Base-by-base conservation (phyloP, 176 grass and related monocot species). In the Carex scoparia region DNA sequence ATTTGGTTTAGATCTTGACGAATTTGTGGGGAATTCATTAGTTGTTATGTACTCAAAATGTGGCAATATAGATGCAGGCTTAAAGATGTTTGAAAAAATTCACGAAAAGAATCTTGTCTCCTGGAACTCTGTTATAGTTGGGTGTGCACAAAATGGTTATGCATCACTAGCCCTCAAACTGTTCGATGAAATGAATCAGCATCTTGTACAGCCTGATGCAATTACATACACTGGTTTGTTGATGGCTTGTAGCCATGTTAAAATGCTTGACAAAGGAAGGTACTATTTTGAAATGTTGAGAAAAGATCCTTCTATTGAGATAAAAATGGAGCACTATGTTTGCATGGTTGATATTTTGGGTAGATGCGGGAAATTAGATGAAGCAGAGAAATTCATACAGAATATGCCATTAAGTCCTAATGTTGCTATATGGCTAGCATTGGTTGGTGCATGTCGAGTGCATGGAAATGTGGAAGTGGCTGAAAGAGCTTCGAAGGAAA, bases 41-140 rank as follows among this genome's bases (percentile, higher is more conserved):
- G 55, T 97, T 65, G 82, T 80, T 35, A 84, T 90, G 91, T 94
- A 97, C 64, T 94, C 95, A 0, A 94, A 87, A 88, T 91, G 92
- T 58, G 91, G 92, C 33, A 85, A 90, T 63, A 84, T 93, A 82
- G 44, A 79, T 32, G 88, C 84, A 73, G 65, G 86, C 66, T 77
- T 90, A 46, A 84, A 70, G 19, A 79, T 90, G 78, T 93, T 93
- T 80, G 64, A 84, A 70, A 80, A 19, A 44, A 48, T 89, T 85
- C 40, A 81, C 18, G 81, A 75, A 19, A 92, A 88, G 78, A 94
- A 98, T 46, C 4, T 73, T 59, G 73, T 97, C 2, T 90, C 91
- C 61, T 97, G 94, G 94, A 94, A 92, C 44, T 91, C 87, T 6
- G 79, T 90, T 56, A 88, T 94, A 42, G 84, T 88, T 79, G 92